phyloP scores from a whole-genome alignment of 768 basidiomycete species.

The Pisolithus tinctorius region DNA sequence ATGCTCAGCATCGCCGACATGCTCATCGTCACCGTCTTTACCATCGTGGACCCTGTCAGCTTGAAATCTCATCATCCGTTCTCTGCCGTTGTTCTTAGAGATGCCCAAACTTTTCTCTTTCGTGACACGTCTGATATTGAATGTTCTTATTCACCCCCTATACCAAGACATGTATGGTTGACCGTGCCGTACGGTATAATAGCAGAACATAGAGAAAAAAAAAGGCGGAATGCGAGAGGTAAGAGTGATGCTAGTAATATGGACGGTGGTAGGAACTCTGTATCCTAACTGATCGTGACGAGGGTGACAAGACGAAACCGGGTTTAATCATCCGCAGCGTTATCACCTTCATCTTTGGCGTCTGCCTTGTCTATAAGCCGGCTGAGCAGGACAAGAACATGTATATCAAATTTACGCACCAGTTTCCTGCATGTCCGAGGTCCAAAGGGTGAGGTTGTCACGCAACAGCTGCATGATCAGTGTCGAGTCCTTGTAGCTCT shows the following conservation, averaged over 20 bases:
- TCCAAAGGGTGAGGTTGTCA: constrained; percentile 98
- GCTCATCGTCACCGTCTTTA: constrained; percentile 8
- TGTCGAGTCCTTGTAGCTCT: constrained; percentile 99
- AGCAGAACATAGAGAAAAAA: constrained; percentile 22
- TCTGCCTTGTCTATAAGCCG: constrained; percentile 59
- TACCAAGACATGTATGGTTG: constrained; percentile 20
- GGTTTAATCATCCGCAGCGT: constrained; percentile 59
- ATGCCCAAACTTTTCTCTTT: too few relatives aligned
- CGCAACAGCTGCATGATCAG: constrained; percentile 95
- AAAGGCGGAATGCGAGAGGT: constrained; percentile 25
- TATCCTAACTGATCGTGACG: constrained; percentile 12
- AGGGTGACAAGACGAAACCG: constrained; percentile 8
- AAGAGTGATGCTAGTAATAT: constrained; percentile 27
- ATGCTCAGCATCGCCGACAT: constrained; percentile 17
- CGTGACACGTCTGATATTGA: constrained; percentile 10
- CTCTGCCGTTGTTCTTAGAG: too few relatives aligned
- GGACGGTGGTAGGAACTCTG: constrained; percentile 17
- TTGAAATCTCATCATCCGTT: background rate
- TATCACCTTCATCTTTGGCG: constrained; percentile 62
- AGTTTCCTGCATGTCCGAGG: constrained; percentile 93
- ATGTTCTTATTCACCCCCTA: constrained; percentile 29
- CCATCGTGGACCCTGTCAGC: background rate
- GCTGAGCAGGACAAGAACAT: constrained; percentile 6
- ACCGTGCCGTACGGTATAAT: constrained; percentile 32
- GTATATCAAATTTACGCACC: constrained; percentile 39